Conservation (phyloP, 1,284 basidiomycete species). For the Albatrellus sp. region DNA sequence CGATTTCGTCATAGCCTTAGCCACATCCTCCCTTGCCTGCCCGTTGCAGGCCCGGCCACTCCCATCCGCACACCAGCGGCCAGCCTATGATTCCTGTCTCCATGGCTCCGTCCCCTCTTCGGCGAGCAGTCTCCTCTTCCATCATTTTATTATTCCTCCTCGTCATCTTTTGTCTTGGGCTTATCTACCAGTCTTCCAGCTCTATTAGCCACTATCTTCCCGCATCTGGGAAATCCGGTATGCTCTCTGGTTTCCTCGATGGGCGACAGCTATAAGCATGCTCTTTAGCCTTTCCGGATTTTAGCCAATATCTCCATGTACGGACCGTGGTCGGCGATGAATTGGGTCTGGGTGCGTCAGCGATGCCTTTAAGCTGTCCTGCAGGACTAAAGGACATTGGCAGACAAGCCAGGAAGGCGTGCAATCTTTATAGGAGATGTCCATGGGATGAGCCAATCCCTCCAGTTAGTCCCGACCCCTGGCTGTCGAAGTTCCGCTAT, state of each 20-base stretch:
- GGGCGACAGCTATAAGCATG: background rate
- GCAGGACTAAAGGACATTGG: background rate
- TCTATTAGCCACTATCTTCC: conserved; percentile 9
- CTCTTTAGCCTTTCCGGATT: conserved; percentile 36
- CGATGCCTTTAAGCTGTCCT: background rate
- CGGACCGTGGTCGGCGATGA: conserved; percentile 30
- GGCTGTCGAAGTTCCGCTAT: background rate
- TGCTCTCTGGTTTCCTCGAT: background rate
- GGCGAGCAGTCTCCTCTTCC: conserved; percentile 12
- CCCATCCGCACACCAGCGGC: no score
- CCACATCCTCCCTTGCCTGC: no score
- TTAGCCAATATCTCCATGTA: conserved; percentile 33
- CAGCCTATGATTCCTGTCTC: background rate
- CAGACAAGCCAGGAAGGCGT: conserved; percentile 41
- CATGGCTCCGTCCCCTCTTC: conserved; percentile 3
- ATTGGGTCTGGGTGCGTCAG: conserved; percentile 38
- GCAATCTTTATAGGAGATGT: conserved; percentile 74
- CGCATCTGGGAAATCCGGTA: background rate
- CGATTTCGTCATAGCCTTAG: background rate
- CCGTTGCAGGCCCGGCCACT: background rate
- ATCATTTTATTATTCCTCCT: conserved; percentile 29
- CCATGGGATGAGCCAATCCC: conserved; percentile 63
- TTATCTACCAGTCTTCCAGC: conserved; percentile 9
- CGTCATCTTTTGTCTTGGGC: conserved; percentile 25
- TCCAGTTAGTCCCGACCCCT: conserved; percentile 37